Conservation (phyloP, 2,329 filamentous ascomycete species). For the Trematosphaeria pertusa region DNA sequence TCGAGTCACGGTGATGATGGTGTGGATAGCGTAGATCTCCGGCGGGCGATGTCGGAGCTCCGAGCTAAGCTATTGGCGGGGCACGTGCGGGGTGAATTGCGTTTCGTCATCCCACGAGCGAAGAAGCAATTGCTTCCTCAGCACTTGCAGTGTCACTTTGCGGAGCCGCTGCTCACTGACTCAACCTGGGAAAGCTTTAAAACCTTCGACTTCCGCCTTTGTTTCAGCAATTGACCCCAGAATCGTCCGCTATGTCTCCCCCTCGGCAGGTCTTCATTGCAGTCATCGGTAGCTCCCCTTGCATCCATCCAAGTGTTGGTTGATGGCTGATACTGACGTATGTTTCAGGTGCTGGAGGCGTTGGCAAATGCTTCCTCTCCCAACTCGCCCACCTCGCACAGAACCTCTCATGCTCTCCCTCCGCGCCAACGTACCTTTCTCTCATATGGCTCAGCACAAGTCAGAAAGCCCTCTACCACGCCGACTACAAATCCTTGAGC, state of each 20-base stretch:
- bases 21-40: conserved; percentile 15
- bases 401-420: conserved; percentile 58
- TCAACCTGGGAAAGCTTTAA: too few relatives aligned
- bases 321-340: conserved; percentile 4
- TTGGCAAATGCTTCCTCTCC: conserved; percentile 87
- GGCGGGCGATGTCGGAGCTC: conserved; percentile 36
- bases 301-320: background rate
- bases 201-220: conserved; percentile 1
- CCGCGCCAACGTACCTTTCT: conserved; percentile 72
- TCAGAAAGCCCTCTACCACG: conserved; percentile 78
- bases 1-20: conserved; percentile 6
- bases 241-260: conserved; percentile 46
- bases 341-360: conserved; percentile 80
- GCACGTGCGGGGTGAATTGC: conserved; percentile 31
- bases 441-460: conserved; percentile 88
- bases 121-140: conserved; percentile 8
- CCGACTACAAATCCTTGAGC: conserved; percentile 72
- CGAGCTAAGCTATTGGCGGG: conserved; percentile 21
- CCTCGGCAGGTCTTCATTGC: conserved; percentile 56
- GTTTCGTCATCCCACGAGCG: conserved; percentile 21
- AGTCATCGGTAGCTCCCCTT: conserved; percentile 49
- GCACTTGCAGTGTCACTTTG: too few relatives aligned
- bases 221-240: conserved; percentile 15
- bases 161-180: too few relatives aligned
- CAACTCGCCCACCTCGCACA: conserved; percentile 75